Evolutionary conservation across 768 basidiomycete species (phyloP), one percentile per base, ranked within the genome.

Genomic region (Amanita rubescens): DNA sequence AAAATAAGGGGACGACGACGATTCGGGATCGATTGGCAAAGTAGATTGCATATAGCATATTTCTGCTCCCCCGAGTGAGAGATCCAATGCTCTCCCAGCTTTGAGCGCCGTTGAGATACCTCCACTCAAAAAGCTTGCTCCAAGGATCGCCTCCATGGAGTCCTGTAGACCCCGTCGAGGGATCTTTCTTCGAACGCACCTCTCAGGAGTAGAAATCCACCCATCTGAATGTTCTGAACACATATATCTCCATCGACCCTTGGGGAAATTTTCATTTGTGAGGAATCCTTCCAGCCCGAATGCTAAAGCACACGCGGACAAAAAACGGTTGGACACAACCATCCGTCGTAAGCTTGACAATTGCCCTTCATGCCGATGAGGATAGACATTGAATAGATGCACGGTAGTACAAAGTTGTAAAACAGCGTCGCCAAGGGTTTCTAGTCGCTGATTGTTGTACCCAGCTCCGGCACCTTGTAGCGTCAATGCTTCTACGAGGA

Each of bases 351-450:
- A 68, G 24, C 68, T 68, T 33, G 82, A 75, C 38, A 95, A 75
- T 58, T 92, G 88, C 0, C 93, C 92, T 72, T 95, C 93, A 59
- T 94, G 87, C 20, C 84, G 75, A 57, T 81, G 75, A 0, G 88
- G 87, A 60, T 77, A 90, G 57, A 77, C 80, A 70, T 87, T 89
- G 69, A 85, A 84, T 4, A 90, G 69, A 62, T 92, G 80, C 2
- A 91, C 81, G 19, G 85, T 86, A 3, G 82, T 82, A 46, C 82
- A 79, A 22, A 94, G 67, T 61, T 92, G 85, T 39, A 92, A 73
- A 1, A 92, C 88, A 0, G 85, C 80, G 62, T 95, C 93, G 8
- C 93, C 93, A 6, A 94, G 71, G 0, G 90, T 93, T 65, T 95
- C 93, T 52, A 94, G 65, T 0, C 89, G 81, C 61, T 95, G 90